Conservation (phyloP, 73 alveolate genomes). For the Paramecium sexaurelia region DNA sequence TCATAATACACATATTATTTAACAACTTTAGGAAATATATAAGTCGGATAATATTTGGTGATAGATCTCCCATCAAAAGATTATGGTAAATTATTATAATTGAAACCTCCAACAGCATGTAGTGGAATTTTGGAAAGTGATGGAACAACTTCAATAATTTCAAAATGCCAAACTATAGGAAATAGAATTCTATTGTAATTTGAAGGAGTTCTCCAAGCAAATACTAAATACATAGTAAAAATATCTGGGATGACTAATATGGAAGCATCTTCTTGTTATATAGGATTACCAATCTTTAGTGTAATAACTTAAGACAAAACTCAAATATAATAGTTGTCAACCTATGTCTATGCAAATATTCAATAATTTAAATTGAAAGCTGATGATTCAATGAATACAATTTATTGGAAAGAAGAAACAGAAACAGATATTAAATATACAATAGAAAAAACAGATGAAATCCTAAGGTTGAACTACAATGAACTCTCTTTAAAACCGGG, state of each 20-base stretch:
- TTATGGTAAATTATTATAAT: constrained; percentile 17
- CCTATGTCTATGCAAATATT: constrained; percentile 1
- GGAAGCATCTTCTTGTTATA: constrained; percentile 43
- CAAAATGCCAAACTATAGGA: neutral
- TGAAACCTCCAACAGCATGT: constrained; percentile 37
- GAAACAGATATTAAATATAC: neutral
- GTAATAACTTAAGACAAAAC: neutral
- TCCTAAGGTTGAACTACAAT: constrained; percentile 17
- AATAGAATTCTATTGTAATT: neutral
- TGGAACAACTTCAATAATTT: neutral
- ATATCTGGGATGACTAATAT: constrained; percentile 2
- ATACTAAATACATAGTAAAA: neutral
- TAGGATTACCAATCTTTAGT: neutral
- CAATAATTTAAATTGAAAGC: neutral
- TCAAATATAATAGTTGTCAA: neutral
- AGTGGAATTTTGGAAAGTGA: neutral
- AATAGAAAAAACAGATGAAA: neutral
- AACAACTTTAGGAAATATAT: neutral
- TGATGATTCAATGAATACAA: neutral
- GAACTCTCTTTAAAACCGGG: neutral
- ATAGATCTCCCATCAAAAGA: constrained; percentile 22
- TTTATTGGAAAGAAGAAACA: constrained; percentile 27
- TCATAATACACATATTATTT: constrained; percentile 15
- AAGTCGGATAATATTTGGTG: neutral
- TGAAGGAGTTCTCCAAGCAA: neutral